Evolutionary conservation across 805 yeast genomes (phyloP).

Genomic region (Scheffersomyces amazonensis): DNA sequence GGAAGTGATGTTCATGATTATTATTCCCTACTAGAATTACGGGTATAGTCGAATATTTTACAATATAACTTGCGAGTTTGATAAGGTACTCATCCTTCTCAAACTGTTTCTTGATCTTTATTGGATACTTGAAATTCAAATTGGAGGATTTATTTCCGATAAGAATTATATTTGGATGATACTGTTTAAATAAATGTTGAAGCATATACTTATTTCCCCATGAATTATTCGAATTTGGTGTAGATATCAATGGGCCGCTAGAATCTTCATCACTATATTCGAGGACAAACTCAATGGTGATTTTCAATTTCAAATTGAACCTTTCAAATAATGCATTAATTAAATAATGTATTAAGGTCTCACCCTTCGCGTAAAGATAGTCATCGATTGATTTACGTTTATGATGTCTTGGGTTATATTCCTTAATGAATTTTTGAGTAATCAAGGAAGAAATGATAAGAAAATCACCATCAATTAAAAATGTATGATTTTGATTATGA

Average conservation of each 20-base stretch:
- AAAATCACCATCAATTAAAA: constrained; percentile 37
- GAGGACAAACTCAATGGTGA: constrained; percentile 38
- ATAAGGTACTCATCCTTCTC: constrained; percentile 24
- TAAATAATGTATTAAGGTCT: constrained; percentile 22
- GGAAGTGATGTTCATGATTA: constrained; percentile 1
- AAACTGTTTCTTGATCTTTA: constrained; percentile 18
- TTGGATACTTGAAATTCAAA: constrained; percentile 41
- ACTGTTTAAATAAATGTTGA: constrained; percentile 34
- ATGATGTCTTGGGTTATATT: constrained; percentile 5
- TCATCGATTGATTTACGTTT: constrained; percentile 13
- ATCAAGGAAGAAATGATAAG: constrained; percentile 34
- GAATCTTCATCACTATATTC: constrained; percentile 8
- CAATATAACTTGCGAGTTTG: constrained; percentile 34
- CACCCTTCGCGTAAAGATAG: constrained; percentile 20
- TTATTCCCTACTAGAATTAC: constrained; percentile 33
- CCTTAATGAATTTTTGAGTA: constrained; percentile 17
- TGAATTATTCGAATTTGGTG: constrained; percentile 1
- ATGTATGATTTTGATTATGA: constrained; percentile 7
- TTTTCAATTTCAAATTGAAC: constrained; percentile 24
- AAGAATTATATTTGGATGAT: constrained; percentile 37
- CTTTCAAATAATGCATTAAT: constrained; percentile 8
- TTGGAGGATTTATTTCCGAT: constrained; percentile 38
- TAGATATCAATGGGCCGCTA: not conserved
- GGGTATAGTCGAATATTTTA: constrained; percentile 39
- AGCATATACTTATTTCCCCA: constrained; percentile 33